phyloP scores from a whole-genome alignment of 2,329 filamentous ascomycete genomes.

The Penicillium nordicum region DNA sequence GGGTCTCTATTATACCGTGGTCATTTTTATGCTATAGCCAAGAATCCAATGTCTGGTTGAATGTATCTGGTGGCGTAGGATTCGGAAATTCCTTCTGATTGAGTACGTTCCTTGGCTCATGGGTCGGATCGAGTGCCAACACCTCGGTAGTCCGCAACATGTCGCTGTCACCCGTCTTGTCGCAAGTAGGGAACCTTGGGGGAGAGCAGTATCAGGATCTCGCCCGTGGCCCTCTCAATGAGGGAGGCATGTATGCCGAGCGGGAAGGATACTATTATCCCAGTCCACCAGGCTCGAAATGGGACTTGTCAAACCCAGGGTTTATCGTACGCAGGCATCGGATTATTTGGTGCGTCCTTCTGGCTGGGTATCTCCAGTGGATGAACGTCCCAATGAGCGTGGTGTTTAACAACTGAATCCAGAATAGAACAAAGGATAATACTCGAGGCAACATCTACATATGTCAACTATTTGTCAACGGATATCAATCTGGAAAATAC shows the following conservation, averaged over 20 bases:
- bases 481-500: constrained; percentile 54
- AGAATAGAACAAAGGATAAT: not conserved
- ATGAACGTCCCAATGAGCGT: constrained; percentile 54
- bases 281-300: constrained; percentile 30
- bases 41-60: constrained; percentile 22
- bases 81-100: constrained; percentile 30
- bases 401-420: constrained; percentile 35
- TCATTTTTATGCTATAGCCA: constrained; percentile 25
- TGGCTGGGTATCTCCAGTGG: constrained; percentile 44
- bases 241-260: constrained; percentile 53
- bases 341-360: constrained; percentile 50
- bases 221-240: constrained; percentile 52
- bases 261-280: constrained; percentile 54
- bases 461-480: constrained; percentile 50
- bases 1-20: constrained; percentile 30
- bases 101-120: constrained; percentile 28
- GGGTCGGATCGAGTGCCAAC: constrained; percentile 16
- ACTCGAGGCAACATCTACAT: constrained; percentile 31
- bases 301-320: constrained; percentile 30
- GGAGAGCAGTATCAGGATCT: constrained; percentile 52
- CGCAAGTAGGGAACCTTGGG: constrained; percentile 46
- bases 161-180: not conserved
- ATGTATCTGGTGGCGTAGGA: constrained; percentile 24
- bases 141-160: constrained; percentile 12
- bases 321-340: constrained; percentile 44